phyloP scores from a whole-genome alignment of 495 filamentous ascomycete genomes.

The Sabuloglossum arenarium region DNA sequence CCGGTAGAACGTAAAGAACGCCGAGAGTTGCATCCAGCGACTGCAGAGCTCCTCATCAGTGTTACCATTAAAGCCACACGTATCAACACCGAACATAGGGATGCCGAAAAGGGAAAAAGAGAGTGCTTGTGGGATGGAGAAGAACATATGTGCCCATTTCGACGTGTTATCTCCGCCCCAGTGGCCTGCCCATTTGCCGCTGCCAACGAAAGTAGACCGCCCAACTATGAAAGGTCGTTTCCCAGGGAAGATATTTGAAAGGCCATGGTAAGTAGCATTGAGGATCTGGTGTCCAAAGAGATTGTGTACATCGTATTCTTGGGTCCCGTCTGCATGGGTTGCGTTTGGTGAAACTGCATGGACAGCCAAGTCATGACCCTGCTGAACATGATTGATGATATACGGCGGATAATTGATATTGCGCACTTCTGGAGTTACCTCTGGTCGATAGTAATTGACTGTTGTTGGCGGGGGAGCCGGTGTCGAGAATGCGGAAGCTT shows the following conservation, averaged over 20 bases:
- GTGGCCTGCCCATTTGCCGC: constrained; percentile 64
- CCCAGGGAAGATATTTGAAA: constrained; percentile 35
- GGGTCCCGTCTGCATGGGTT: constrained; percentile 47
- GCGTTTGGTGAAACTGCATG: constrained; percentile 62
- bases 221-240: constrained; percentile 77
- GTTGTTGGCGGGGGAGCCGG: constrained; percentile 20
- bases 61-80: constrained; percentile 62
- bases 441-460: constrained; percentile 34
- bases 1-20: constrained; percentile 79
- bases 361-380: constrained; percentile 41
- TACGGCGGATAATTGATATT: constrained; percentile 67
- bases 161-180: constrained; percentile 75
- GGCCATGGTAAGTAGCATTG: constrained; percentile 59
- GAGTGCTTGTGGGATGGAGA: constrained; percentile 63
- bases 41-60: constrained; percentile 55
- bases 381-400: constrained; percentile 56
- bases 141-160: constrained; percentile 47
- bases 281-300: constrained; percentile 55
- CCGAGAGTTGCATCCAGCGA: constrained; percentile 70
- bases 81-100: constrained; percentile 73
- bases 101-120: constrained; percentile 67
- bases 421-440: constrained; percentile 46
- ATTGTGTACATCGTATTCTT: constrained; percentile 70
- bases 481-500: constrained; percentile 24
- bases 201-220: constrained; percentile 61